Evolutionary conservation across 768 basidiomycete species (phyloP).

Genomic region (Coprinopsis strossmayeri): DNA sequence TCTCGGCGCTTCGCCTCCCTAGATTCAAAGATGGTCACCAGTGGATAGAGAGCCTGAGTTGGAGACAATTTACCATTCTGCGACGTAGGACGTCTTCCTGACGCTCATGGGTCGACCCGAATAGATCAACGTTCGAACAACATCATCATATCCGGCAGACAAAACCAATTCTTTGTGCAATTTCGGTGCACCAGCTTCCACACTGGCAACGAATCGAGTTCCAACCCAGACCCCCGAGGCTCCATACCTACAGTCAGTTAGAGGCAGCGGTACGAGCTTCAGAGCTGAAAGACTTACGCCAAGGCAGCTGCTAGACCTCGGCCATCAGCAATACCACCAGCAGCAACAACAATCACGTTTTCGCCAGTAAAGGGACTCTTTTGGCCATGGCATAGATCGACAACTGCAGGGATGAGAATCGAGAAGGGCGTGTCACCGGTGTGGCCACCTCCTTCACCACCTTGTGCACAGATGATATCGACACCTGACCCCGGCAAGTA

Average conservation of each 20-base stretch:
- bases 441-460: slow-evolving; percentile 85
- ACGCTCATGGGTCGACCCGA: slow-evolving; percentile 79
- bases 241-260: slow-evolving; percentile 48
- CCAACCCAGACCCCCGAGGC: slow-evolving; percentile 87
- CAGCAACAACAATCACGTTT: slow-evolving; percentile 72
- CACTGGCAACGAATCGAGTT: slow-evolving; percentile 79
- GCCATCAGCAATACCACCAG: slow-evolving; percentile 81
- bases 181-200: slow-evolving; percentile 73
- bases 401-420: slow-evolving; percentile 74
- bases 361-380: slow-evolving; percentile 76
- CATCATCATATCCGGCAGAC: slow-evolving; percentile 71
- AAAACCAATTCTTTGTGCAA: slow-evolving; percentile 65
- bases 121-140: slow-evolving; percentile 64
- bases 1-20: slow-evolving; percentile 58
- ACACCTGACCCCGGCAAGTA: slow-evolving; percentile 42
- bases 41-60: too few species aligned
- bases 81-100: slow-evolving; percentile 73
- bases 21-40: background rate
- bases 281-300: slow-evolving; percentile 34
- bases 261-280: background rate
- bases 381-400: slow-evolving; percentile 65
- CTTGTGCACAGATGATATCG: slow-evolving; percentile 85
- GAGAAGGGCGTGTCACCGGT: slow-evolving; percentile 80
- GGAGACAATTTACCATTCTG: slow-evolving; percentile 60
- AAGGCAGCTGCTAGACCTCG: slow-evolving; percentile 73